Base-by-base conservation (phyloP, 306 rosid genomes). In the Hippophae gyantsensis region DNA sequence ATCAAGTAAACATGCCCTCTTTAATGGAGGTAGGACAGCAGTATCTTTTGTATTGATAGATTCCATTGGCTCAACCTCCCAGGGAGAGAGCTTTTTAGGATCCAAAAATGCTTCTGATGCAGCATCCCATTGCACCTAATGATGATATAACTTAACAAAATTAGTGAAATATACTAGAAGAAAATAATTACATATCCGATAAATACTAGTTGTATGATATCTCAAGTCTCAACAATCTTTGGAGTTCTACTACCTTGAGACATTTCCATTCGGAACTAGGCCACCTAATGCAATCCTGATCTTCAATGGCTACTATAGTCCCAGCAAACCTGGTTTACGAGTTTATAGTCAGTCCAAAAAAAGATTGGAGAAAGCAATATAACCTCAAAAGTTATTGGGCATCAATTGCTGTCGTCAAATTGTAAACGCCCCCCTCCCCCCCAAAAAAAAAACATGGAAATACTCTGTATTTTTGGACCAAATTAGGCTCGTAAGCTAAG, bases 251-350 rank as follows among this genome's bases (percentile, higher is more conserved):
- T 77, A 88, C 96, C 87, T 78, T 71, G 56, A 85, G 75, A 60
- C 83, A 62, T 64, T 78, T 83, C 96, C 96, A 88, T 61, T 72
- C 79, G 8, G 96, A 88, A 64, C 75, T 62, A 25, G 87, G 86
- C 96, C 96, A 88, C 71, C 60, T 70, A 41, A 59, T 44, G 32
- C 61, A 41, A 63, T 88, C 96, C 6, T 80, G 67, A 54, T 80
- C 94, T 67, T 71, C 82, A 7, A 61, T 58, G 52, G 72, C 78
- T 27, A 71, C 48, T 23, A 88, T 69, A 3, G 82, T 72, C 43
- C 94, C 96, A 14, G 76, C 57, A 72, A 23, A 49, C 61, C 96
- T 88, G 67, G 53, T 63, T 44, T 40, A 65, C 38, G 2, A 13
- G 43, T 45, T 7, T 13, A 60, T 7, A 12, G 13, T 56, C 11